Percentiles rank a stretch among this genome's conserved stretches.
These are phyloP conservation scores for Suhomyces pyralidae DNA, from an alignment of 805 yeast species.

Conservation along the genomic window DNA sequence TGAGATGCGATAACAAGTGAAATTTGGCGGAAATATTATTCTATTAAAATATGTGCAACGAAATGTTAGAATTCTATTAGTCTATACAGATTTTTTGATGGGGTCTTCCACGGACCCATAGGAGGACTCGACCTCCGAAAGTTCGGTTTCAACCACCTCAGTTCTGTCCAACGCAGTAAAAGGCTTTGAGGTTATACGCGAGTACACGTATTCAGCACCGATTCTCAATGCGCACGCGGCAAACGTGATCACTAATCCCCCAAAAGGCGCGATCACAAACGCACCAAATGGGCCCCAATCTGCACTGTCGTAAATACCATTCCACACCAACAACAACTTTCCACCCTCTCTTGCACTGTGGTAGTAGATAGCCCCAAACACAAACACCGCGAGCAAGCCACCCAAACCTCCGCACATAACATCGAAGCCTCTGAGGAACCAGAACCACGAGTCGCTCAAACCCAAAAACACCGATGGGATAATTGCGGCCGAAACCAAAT, in stretches of 20 bases:
- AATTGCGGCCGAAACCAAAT: slow-evolving; percentile 80
- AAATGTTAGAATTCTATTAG: neutral
- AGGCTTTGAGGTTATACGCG: slow-evolving; percentile 33
- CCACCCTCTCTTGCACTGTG: slow-evolving; percentile 74
- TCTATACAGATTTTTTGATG: slow-evolving; percentile 1
- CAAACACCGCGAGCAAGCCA: slow-evolving; percentile 73
- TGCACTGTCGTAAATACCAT: slow-evolving; percentile 69
- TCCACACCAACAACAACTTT: slow-evolving; percentile 64
- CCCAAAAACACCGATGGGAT: slow-evolving; percentile 85
- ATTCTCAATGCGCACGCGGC: slow-evolving; percentile 51
- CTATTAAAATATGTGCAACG: no score
- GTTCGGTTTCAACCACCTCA: slow-evolving; percentile 16
- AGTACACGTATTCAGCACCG: slow-evolving; percentile 23
- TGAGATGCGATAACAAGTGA: neutral
- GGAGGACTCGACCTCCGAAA: slow-evolving; percentile 4
- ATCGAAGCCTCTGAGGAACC: slow-evolving; percentile 75
- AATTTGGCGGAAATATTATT: neutral
- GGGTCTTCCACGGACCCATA: slow-evolving; percentile 19
- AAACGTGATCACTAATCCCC: slow-evolving; percentile 62
- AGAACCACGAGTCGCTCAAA: slow-evolving; percentile 55
- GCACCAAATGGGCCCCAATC: slow-evolving; percentile 98
- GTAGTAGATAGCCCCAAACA: slow-evolving; percentile 82
- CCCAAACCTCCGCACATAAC: slow-evolving; percentile 82
- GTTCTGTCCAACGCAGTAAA: slow-evolving; percentile 48
- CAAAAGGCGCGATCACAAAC: slow-evolving; percentile 85